Conservation (phyloP, 1,284 basidiomycete species). For the Peniophora sp. region DNA sequence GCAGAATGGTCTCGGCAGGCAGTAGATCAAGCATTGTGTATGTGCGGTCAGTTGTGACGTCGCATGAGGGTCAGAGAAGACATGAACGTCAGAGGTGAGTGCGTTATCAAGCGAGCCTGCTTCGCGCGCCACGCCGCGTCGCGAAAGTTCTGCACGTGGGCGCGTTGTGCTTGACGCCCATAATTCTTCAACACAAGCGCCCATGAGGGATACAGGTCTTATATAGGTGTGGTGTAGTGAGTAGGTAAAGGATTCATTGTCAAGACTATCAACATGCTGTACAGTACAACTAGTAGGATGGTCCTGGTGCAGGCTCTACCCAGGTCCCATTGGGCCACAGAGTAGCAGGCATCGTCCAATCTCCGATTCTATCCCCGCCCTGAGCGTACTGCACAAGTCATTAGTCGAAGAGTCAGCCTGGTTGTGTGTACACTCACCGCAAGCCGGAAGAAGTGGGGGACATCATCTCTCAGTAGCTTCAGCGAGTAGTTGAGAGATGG, state of each 20-base stretch:
- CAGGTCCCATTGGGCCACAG: constrained; percentile 78
- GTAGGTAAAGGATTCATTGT: background rate
- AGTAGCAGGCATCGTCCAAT: constrained; percentile 76
- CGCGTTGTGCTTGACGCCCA: background rate
- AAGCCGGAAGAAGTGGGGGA: constrained; percentile 80
- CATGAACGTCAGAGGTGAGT: constrained; percentile 20
- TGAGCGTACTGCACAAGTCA: constrained; percentile 40
- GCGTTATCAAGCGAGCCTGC: background rate
- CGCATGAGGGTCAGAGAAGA: no score
- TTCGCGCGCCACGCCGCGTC: no score
- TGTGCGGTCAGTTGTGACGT: constrained; percentile 34
- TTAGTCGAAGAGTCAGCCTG: constrained; percentile 1
- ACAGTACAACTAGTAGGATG: constrained; percentile 46
- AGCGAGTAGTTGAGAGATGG: constrained; percentile 60
- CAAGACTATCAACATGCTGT: no score
- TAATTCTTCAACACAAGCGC: background rate
- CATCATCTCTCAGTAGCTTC: constrained; percentile 44
- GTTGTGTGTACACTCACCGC: constrained; percentile 42
- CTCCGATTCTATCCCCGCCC: constrained; percentile 45
- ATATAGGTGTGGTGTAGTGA: no score
- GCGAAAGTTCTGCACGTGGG: no score
- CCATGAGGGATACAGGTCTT: no score
- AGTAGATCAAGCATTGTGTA: constrained; percentile 17
- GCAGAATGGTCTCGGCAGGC: constrained; percentile 36
- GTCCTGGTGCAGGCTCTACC: constrained; percentile 62